These are phyloP conservation scores for Solanum hybrid DNA, from an alignment of 305 asterid species.

Conservation along the genomic window DNA sequence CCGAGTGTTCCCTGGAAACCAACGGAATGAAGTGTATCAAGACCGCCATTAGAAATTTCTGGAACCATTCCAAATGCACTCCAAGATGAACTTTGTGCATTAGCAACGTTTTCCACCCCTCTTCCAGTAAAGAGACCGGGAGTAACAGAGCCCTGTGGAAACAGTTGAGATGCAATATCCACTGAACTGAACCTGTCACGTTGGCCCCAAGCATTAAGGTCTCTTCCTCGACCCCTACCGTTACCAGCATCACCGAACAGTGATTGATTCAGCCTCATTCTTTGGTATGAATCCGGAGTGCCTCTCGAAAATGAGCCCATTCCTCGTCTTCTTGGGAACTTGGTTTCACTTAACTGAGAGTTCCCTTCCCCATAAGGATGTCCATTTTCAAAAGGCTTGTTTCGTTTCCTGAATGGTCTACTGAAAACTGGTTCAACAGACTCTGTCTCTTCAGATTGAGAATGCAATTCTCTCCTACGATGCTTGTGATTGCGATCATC, in stretches of 20 bases:
- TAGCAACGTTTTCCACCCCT: too few species aligned
- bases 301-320: slow-evolving; percentile 41
- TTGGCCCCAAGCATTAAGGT: slow-evolving; percentile 52
- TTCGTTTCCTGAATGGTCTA: slow-evolving; percentile 65
- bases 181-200: slow-evolving; percentile 64
- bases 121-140: too few species aligned
- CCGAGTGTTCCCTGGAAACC: slow-evolving; percentile 54
- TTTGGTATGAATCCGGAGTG: slow-evolving; percentile 47
- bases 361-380: slow-evolving; percentile 50
- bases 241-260: slow-evolving; percentile 45
- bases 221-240: slow-evolving; percentile 72
- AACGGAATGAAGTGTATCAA: too few species aligned
- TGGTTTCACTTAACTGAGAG: slow-evolving; percentile 42
- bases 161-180: slow-evolving; percentile 58
- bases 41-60: too few species aligned
- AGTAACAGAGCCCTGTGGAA: slow-evolving; percentile 47
- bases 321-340: slow-evolving; percentile 60
- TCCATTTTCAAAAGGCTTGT: slow-evolving; percentile 67
- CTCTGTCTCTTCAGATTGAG: too few species aligned
- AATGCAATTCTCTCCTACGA: too few species aligned
- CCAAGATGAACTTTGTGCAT: too few species aligned
- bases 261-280: slow-evolving; percentile 50
- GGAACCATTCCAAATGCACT: too few species aligned
- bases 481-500: too few species aligned
- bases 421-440: slow-evolving; percentile 44